A percentile compares a stretch with the other conserved stretches of the same genome.
Evolutionary conservation across 2,329 filamentous ascomycete species (phyloP).

Genomic region (Epichloe scottii): DNA sequence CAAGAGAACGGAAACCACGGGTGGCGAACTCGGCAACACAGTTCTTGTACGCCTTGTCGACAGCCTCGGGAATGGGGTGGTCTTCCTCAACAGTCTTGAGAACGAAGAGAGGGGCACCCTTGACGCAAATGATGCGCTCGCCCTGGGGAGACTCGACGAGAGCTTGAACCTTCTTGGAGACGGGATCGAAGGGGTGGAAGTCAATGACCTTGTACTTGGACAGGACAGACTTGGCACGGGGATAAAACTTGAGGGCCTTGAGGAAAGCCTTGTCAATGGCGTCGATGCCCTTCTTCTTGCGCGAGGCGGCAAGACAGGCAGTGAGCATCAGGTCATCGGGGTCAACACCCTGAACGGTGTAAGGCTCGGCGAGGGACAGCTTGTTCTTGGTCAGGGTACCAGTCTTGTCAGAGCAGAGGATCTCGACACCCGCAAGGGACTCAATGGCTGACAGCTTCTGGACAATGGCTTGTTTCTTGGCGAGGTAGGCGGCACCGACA

Average conservation of each 20-base stretch:
- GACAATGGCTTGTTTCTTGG: constrained; percentile 86
- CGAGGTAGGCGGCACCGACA: constrained; percentile 81
- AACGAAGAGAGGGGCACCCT: constrained; percentile 81
- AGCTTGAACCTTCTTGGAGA: constrained; percentile 85
- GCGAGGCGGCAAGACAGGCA: constrained; percentile 77
- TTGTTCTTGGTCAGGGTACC: constrained; percentile 91
- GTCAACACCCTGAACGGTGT: constrained; percentile 69
- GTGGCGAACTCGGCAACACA: constrained; percentile 85
- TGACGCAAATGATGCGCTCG: constrained; percentile 77
- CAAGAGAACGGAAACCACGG: constrained; percentile 87
- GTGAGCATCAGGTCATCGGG: constrained; percentile 85
- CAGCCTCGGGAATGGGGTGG: constrained; percentile 60
- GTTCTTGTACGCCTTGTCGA: constrained; percentile 80
- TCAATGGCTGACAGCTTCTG: constrained; percentile 89
- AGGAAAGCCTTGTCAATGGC: constrained; percentile 93
- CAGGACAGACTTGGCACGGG: constrained; percentile 66
- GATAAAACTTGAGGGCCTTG: constrained; percentile 72
- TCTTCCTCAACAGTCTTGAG: constrained; percentile 80
- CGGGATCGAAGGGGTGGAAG: constrained; percentile 82
- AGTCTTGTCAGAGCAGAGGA: constrained; percentile 78
- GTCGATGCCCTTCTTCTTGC: constrained; percentile 93
- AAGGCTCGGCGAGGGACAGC: constrained; percentile 75
- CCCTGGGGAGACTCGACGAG: constrained; percentile 73
- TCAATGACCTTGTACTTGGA: constrained; percentile 75
- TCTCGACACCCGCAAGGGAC: constrained; percentile 83